Base-by-base conservation (phyloP, 805 yeast genomes). In the Ogataea paraovalis region DNA sequence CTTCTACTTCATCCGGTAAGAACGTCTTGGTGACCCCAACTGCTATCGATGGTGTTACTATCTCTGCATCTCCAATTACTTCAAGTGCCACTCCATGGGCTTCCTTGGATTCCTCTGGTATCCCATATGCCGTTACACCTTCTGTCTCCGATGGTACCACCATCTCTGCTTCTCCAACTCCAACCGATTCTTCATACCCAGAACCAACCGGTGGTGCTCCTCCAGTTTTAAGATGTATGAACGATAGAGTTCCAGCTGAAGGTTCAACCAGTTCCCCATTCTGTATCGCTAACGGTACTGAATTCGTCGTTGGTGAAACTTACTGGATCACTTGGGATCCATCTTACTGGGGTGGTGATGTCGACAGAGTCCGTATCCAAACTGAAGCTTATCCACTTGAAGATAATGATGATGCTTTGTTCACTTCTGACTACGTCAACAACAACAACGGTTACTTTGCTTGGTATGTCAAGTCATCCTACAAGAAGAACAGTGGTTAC, bases 31-130 rank as follows among this genome's bases (percentile, higher is more conserved):
- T 65, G 20, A 61, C 66, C 20, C 68, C 68, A 27, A 64, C 68
- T 2, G 83, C 84, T 39, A 73, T 78, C 52, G 78, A 73, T 41
- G 82, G 82, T 33, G 82, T 79, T 14, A 78, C 83, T 2, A 48
- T 67, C 3, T 63, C 68, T 40, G 70, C 68, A 18, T 68, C 75
- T 2, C 76, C 78, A 32, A 61, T 66, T 10, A 52, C 69, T 1
- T 42, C 49, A 27, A 58, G 68, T 18, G 64, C 73, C 4, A 71
- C 77, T 9, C 64, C 63, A 2, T 73, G 78, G 78, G 69, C 59
- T 23, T 71, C 76, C 8, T 59, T 73, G 18, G 78, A 73, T 49
- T 56, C 59, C 16, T 68, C 73, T 3, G 78, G 78, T 52, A 72
- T 71, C 25, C 78, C 78, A 44, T 68, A 61, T 47, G 53, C 55